Base-by-base conservation (phyloP, 2,329 filamentous ascomycete species). In the Ophiocordyceps camponoti-floridani region DNA sequence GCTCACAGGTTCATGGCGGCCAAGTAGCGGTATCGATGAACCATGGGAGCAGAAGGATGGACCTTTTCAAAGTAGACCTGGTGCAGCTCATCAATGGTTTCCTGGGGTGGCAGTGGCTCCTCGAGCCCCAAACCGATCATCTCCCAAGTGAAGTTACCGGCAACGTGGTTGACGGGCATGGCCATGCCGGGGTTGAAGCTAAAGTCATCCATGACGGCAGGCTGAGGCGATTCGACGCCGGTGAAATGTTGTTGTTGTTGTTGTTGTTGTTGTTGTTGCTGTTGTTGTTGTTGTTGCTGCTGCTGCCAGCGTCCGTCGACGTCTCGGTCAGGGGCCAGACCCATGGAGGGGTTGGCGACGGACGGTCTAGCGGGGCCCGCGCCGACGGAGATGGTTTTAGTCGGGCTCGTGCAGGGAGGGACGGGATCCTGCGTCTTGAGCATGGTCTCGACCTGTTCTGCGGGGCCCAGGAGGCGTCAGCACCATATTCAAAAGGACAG, bases 401-500 rank as follows among this genome's bases (percentile, higher is more conserved):
- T 54, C 18, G 60, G 53, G 49, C 47, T 52, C 26, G 45, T 48
- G 23, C 46, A 49, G 28, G 56, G 43, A 13, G 55, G 48, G 7
- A 37, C 28, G 4, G 51, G 50, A 40, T 55, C 82, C 57, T 93
- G 82, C 6, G 77, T 84, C 65, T 89, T 93, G 48, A 95, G 68
- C 46, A 95, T 66, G 2, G 83, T 91, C 67, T 95, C 89, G 45
- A 96, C 88, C 71, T 95, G 88, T 60, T 89, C 86, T 93, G 44
- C 14, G 13, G 4, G 11, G 13, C 42, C 6, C 42, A 43, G 42
- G 10, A 33, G 8, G n/a, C 14, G 8, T 31, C 7, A 31, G 28
- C 7, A 12, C 7, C 7, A 31, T n/a, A n/a, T n/a, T n/a, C n/a
- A n/a, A 31, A 31, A 31, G 28, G 28, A 33, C 31, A 11, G 31